These are phyloP conservation scores for Arctium minus DNA, from an alignment of 129 eudicot genomes.

Conservation along the genomic window DNA sequence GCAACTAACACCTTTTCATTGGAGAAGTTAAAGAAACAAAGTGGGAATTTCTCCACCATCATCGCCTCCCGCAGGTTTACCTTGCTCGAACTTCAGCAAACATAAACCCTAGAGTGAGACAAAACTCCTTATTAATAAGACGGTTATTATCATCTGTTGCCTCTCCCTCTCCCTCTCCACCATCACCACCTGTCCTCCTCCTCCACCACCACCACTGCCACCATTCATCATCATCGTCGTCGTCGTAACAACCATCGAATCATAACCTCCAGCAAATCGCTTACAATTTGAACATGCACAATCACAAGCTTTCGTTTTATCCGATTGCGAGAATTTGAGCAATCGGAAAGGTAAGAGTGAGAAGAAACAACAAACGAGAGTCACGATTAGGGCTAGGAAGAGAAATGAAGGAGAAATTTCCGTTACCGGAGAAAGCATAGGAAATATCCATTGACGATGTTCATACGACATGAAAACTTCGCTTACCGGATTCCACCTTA, in stretches of 20 bases:
- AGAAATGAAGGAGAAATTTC: slow-evolving; percentile 32
- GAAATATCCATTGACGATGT: slow-evolving; percentile 52
- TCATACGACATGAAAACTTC: slow-evolving; percentile 44
- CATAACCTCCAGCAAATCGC: slow-evolving; percentile 13
- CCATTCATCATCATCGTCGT: slow-evolving; percentile 45
- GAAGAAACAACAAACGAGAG: slow-evolving; percentile 39
- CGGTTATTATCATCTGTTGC: slow-evolving; percentile 32
- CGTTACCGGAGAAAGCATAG: slow-evolving; percentile 27
- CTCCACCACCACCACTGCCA: slow-evolving; percentile 19
- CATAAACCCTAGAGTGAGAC: no score
- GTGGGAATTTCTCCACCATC: no score
- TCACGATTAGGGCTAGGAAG: slow-evolving; percentile 41
- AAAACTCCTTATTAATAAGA: no score
- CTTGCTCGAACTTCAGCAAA: no score
- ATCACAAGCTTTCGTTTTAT: slow-evolving; percentile 19
- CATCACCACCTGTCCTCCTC: slow-evolving; percentile 29
- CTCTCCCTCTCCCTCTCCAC: slow-evolving; percentile 48
- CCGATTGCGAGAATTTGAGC: slow-evolving; percentile 13
- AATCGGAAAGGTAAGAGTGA: slow-evolving; percentile 42
- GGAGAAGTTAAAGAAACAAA: no score
- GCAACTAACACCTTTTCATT: no score
- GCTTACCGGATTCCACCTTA: no score
- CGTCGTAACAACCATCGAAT: slow-evolving; percentile 39
- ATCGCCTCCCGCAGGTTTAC: no score
- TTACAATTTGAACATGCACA: slow-evolving; percentile 31